These are phyloP conservation scores for Pilaira anomala DNA, from an alignment of 192 early-diverging fungal species.

Conservation along the genomic window DNA sequence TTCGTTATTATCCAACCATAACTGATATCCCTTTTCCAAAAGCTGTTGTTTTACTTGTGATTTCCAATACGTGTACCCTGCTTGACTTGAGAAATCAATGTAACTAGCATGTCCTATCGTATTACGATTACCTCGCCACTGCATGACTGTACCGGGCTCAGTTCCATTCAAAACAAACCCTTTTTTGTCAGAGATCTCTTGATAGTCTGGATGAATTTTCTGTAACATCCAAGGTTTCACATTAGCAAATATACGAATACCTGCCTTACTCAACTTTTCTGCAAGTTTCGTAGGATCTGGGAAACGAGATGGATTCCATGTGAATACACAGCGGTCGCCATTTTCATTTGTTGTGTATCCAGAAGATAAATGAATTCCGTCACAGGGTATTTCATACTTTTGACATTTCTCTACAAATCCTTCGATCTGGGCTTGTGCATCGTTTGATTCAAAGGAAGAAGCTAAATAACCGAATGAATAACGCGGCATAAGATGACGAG, in stretches of 20 bases:
- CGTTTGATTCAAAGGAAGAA: conserved; percentile 51
- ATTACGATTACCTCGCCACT: conserved; percentile 54
- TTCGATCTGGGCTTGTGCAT: conserved; percentile 52
- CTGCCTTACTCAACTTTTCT: conserved; percentile 30
- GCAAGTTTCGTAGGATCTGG: conserved; percentile 47
- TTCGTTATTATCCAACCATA: conserved; percentile 64
- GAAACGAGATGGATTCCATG: conserved; percentile 55
- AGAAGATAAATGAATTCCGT: conserved; percentile 56
- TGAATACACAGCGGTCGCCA: conserved; percentile 57
- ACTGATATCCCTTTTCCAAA: conserved; percentile 47
- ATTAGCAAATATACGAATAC: conserved; percentile 56
- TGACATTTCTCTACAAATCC: conserved; percentile 39
- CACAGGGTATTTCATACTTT: conserved; percentile 52
- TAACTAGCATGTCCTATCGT: conserved; percentile 45
- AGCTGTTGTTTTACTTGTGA: conserved; percentile 39
- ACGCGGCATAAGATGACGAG: conserved; percentile 43
- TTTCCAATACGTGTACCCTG: conserved; percentile 54
- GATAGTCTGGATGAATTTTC: conserved; percentile 48
- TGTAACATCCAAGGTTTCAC: conserved; percentile 60
- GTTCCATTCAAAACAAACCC: conserved; percentile 44
- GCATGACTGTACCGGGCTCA: conserved; percentile 35
- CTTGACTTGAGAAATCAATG: conserved; percentile 51
- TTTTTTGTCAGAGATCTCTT: conserved; percentile 24
- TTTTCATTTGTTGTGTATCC: conserved; percentile 50
- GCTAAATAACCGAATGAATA: conserved; percentile 59